These are phyloP conservation scores for Tetracladium maxilliforme DNA, from an alignment of 2,329 filamentous ascomycete species.

Conservation along the genomic window DNA sequence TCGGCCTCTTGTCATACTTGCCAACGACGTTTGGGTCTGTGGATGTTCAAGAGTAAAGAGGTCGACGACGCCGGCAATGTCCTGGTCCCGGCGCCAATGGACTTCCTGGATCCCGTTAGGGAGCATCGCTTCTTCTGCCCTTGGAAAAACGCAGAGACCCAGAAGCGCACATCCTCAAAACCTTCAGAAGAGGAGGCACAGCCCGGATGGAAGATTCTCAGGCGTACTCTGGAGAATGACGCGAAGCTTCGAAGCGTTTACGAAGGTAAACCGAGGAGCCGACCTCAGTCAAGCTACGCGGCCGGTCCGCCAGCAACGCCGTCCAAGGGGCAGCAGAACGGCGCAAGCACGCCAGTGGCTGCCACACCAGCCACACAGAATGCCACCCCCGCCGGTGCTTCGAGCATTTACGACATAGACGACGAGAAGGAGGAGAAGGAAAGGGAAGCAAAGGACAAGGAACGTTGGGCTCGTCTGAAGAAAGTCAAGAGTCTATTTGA, in stretches of 20 bases:
- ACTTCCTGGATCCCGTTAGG: slow-evolving; percentile 49
- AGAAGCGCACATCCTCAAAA: slow-evolving; percentile 39
- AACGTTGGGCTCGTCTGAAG: slow-evolving; percentile 57
- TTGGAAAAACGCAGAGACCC: slow-evolving; percentile 53
- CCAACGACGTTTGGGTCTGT: slow-evolving; percentile 76
- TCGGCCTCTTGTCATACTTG: slow-evolving; percentile 63
- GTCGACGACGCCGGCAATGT: slow-evolving; percentile 35
- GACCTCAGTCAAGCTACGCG: neutral
- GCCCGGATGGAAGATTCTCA: slow-evolving; percentile 27
- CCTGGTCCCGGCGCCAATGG: slow-evolving; percentile 45
- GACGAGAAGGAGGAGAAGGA: slow-evolving; percentile 18
- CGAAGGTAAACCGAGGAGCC: slow-evolving; percentile 1
- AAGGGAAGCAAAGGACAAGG: slow-evolving; percentile 49
- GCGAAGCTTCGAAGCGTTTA: slow-evolving; percentile 1
- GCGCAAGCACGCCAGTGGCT: slow-evolving; percentile 14
- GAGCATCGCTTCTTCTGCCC: slow-evolving; percentile 78
- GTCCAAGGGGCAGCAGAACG: slow-evolving; percentile 17
- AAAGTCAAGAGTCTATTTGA: slow-evolving; percentile 60
- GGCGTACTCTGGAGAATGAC: slow-evolving; percentile 22
- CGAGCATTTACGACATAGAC: slow-evolving; percentile 3
- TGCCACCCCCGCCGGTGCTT: slow-evolving; percentile 2
- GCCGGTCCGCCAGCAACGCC: slow-evolving; percentile 13
- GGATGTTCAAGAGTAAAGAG: slow-evolving; percentile 78
- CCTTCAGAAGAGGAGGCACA: slow-evolving; percentile 16
- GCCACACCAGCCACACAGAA: slow-evolving; percentile 1